Conservation (phyloP, 2,329 filamentous ascomycete genomes). For the Aspergillus cejpii region DNA sequence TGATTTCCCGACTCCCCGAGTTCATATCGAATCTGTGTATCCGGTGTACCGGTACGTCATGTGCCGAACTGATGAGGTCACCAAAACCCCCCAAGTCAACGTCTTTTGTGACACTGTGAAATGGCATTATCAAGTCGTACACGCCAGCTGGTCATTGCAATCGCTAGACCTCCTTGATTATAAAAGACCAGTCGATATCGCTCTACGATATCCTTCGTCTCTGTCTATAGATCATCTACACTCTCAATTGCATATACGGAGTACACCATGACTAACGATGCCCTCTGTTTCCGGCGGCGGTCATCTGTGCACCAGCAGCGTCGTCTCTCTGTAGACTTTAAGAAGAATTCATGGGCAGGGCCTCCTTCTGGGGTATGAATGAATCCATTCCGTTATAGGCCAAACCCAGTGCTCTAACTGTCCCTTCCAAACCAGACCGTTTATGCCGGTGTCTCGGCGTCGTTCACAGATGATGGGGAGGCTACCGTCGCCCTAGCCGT, state of each 20-base stretch:
- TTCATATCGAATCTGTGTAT: neutral
- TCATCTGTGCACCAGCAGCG: constrained; percentile 31
- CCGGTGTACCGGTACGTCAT: constrained; percentile 2
- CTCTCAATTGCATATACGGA: neutral
- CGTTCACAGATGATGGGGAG: constrained; percentile 36
- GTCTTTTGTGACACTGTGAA: neutral
- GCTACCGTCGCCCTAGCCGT: constrained; percentile 60
- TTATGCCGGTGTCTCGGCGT: constrained; percentile 37
- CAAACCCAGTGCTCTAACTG: neutral
- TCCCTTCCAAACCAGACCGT: constrained; percentile 28
- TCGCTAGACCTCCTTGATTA: neutral
- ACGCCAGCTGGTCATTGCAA: neutral
- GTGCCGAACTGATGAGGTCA: constrained; percentile 10
- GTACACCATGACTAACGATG: constrained; percentile 5
- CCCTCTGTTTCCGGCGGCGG: constrained; percentile 22
- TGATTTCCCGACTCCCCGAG: neutral
- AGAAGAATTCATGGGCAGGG: constrained; percentile 32
- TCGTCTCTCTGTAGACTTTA: constrained; percentile 26
- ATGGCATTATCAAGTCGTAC: neutral
- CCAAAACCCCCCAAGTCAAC: neutral
- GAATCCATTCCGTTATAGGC: neutral
- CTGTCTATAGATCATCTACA: neutral
- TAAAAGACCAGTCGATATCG: neutral
- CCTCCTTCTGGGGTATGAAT: constrained; percentile 35
- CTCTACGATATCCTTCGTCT: neutral